Percentiles rank a stretch among this genome's conserved stretches.
Conservation (phyloP, 495 filamentous ascomycete genomes). For the Aspergillus kassunensis region DNA sequence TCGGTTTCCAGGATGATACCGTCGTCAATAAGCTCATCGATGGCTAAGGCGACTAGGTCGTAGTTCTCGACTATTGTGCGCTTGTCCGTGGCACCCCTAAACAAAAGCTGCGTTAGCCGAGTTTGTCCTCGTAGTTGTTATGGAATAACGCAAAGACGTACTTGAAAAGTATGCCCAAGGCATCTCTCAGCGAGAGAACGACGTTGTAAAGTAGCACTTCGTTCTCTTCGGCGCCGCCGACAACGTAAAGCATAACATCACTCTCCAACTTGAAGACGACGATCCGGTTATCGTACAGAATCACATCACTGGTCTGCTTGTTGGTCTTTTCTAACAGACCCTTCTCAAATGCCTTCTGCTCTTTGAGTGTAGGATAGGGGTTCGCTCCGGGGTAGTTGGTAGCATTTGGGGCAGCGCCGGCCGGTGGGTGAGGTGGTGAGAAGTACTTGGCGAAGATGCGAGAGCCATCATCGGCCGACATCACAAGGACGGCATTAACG, state of each 20-base stretch:
- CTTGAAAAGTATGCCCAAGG: slow-evolving; percentile 90
- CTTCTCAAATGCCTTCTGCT: slow-evolving; percentile 95
- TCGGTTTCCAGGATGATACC: slow-evolving; percentile 97
- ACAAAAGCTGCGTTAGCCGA: slow-evolving; percentile 9
- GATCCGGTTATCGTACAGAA: slow-evolving; percentile 90
- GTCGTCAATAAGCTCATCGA: slow-evolving; percentile 96
- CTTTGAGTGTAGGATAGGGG: slow-evolving; percentile 85
- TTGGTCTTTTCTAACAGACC: slow-evolving; percentile 93
- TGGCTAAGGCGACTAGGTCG: slow-evolving; percentile 82
- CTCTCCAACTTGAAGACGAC: slow-evolving; percentile 97
- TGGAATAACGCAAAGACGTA: slow-evolving; percentile 34
- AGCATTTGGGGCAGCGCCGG: slow-evolving; percentile 45
- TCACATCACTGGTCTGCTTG: slow-evolving; percentile 91
- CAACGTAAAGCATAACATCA: slow-evolving; percentile 95
- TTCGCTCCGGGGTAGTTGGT: slow-evolving; percentile 61
- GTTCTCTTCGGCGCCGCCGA: slow-evolving; percentile 89
- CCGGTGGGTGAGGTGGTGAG: slow-evolving; percentile 73
- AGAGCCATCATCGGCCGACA: slow-evolving; percentile 80
- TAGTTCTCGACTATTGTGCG: slow-evolving; percentile 98
- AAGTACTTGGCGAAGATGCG: slow-evolving; percentile 97
- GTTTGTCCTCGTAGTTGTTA: not conserved
- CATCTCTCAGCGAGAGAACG: slow-evolving; percentile 81
- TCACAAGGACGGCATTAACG: slow-evolving; percentile 87
- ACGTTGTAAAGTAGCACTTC: slow-evolving; percentile 96
- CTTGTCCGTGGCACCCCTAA: slow-evolving; percentile 89